Conservation (phyloP, 345 rosid species). For the Trapa bicornis region DNA sequence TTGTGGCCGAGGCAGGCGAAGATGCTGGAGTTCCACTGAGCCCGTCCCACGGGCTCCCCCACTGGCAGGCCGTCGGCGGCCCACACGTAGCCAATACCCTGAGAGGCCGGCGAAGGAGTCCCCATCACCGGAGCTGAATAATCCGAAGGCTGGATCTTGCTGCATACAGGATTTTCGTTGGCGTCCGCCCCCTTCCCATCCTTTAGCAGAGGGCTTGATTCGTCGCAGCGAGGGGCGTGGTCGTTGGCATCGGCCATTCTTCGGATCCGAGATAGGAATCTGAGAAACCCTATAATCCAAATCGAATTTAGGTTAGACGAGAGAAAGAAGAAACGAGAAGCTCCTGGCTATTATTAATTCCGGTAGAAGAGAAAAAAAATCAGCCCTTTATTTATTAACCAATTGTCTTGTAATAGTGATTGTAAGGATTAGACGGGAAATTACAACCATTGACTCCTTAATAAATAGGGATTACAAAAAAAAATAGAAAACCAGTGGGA, state of each 20-base stretch:
- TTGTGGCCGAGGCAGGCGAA: conserved; percentile 72
- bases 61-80: conserved; percentile 76
- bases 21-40: conserved; percentile 64
- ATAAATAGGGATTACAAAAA: too few relatives aligned
- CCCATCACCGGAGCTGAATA: conserved; percentile 4
- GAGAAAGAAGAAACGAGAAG: background rate
- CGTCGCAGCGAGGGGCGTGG: conserved; percentile 22
- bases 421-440: too few relatives aligned
- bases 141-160: conserved; percentile 8
- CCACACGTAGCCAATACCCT: conserved; percentile 38
- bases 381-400: too few relatives aligned
- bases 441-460: too few relatives aligned
- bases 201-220: conserved; percentile 64
- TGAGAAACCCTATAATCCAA: conserved; percentile 1
- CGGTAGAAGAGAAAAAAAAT: background rate
- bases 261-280: background rate
- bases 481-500: too few relatives aligned
- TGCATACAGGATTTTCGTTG: background rate
- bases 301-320: background rate
- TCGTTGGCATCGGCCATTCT: conserved; percentile 8
- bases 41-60: conserved; percentile 70
- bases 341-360: background rate
- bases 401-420: too few relatives aligned
- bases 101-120: background rate
- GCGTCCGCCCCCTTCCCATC: conserved; percentile 17